Base-by-base conservation (phyloP, 768 basidiomycete genomes). In the Nevesoporus exiguus region DNA sequence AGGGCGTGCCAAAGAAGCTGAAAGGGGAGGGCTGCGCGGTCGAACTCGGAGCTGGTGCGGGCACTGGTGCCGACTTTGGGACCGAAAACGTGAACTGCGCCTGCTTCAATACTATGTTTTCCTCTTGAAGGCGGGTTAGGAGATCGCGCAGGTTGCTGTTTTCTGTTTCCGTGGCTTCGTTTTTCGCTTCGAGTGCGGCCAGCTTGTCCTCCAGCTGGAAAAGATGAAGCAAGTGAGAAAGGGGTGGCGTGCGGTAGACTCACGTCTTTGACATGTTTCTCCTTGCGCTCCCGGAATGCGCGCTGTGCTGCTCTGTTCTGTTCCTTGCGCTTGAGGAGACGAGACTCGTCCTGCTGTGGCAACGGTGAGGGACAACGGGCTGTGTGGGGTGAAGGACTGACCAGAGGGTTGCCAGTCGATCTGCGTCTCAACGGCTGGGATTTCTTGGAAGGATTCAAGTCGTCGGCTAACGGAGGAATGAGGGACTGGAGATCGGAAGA, bases 271-370 rank as follows among this genome's bases (percentile, higher is more conserved):
- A 98, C 92, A 70, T 97, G 94, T 64, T 91, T 93, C 74, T 99
- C 96, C 73, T 98, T 95, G 57, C 96, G 81, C 71, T 98, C 97
- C 51, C 96, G 78, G 77, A 99, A 99, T 1, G 96, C 96, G 49
- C 96, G 85, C 72, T 99, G 97, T 7, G 96, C 96, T 3, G 94
- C 93, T 51, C 96, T 80, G 63, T 99, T 99, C 73, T 98, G 96
- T 63, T 98, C 91, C 74, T 98, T 98, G 58, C 96, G 85, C 67
- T 96, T 95, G 59, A 90, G 57, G 5, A 93, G 72, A 22, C 90
- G 81, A 5, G 78, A 71, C 63, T 92, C 90, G 60, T 94, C 91
- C 72, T 90, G 58, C 46, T 54, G 44, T 33, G 42, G 44, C 51
- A 41, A 53, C 27, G 33, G 61, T 58, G 29, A 59, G 54, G 31